Evolutionary conservation across 805 yeast genomes (phyloP), one percentile per base, ranked within the genome.

Genomic region (Myxozyma vanderwaltii): DNA sequence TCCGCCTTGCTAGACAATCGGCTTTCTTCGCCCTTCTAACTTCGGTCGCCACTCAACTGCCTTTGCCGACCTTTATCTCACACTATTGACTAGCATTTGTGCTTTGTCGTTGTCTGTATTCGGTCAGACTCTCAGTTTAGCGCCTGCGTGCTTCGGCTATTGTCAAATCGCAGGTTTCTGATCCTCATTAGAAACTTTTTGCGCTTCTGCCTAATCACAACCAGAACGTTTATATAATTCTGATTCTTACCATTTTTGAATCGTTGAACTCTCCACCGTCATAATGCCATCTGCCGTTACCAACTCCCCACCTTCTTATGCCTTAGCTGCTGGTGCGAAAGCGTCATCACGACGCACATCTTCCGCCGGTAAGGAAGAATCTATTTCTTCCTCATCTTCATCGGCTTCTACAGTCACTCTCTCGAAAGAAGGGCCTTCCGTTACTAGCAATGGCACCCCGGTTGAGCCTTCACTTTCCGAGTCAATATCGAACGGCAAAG

Each of bases 321-420:
- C 65, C 15, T 51, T 55, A 13, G 65, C 63, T n/a, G 65, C 65
- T n/a, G 64, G 65, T 15, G 64, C 62, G 21, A 65, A 65, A 59
- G 65, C 70, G 15, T 62, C 66, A 17, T 60, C 72, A 12, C 51
- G 35, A 61, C 69, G 26, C 61, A 60, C 61, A 64, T 67, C 52
- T 38, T 59, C 44, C 61, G 61, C 36, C 62, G 65, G 41, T 61
- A 59, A 62, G 41, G 54, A 51, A 24, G 49, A 50, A 44, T 26
- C 35, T 26, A 33, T 38, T 10, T 17, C 58, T 23, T 38, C 52
- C 26, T n/a, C 51, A 24, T n/a, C 27, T 17, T 12, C 47, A 8
- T 15, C 57, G 26, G 24, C 47, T 19, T 15, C 49, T 24, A n/a
- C 45, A 24, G 38, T 10, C 10, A 29, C 33, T 29, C 33, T 10